Base-by-base conservation (phyloP, 805 yeast genomes). In the Isabelozyma pseudorhagii region DNA sequence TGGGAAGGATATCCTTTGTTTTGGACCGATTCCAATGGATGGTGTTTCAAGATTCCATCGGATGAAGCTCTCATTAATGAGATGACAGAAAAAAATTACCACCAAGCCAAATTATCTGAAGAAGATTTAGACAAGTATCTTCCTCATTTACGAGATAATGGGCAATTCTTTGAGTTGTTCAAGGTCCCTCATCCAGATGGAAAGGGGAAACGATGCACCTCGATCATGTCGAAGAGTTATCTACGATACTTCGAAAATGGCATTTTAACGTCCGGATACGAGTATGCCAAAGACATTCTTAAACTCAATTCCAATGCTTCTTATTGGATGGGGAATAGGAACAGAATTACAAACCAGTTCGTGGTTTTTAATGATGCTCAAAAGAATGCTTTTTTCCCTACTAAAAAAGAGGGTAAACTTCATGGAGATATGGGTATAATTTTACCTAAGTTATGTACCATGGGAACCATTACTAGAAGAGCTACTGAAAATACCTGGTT, bases 401-500 rank as follows among this genome's bases (percentile, higher is more conserved):
- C 61, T 7, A 59, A 65, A 42, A 54, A 61, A 38, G 67, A 60
- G 17, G 14, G 47, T 8, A 56, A 51, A 40, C 54, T 56, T 10
- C 56, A 67, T 47, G 45, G 59, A 18, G 69, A 69, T 1, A 58
- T 83, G 53, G 96, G 96, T 0, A 73, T 92, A 45, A 94, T 96
- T 29, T 60, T 94, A 13, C 99, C 99, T 1, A 81, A 82, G 46
- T 76, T 93, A 41, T 77, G 89, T 7, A 81, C 97, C 2, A 94
- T 94, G 97, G 99, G 99, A 1, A 96, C 99, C 0, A 84, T 94
- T 7, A 94, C 99, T 0, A 76, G 99, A 57, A 77, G 99, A 55
- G 97, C 98, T 2, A 97, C 94, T 2, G 99, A 94, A 63, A 90
- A 89, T 53, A 90, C 97, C 0, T 94, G 99, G 99, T 71, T 94